Percentiles rank a stretch among this genome's conserved stretches.
These are phyloP conservation scores for Stephania japonica DNA, from an alignment of 164 flowering plant genomes.

Conservation along the genomic window DNA sequence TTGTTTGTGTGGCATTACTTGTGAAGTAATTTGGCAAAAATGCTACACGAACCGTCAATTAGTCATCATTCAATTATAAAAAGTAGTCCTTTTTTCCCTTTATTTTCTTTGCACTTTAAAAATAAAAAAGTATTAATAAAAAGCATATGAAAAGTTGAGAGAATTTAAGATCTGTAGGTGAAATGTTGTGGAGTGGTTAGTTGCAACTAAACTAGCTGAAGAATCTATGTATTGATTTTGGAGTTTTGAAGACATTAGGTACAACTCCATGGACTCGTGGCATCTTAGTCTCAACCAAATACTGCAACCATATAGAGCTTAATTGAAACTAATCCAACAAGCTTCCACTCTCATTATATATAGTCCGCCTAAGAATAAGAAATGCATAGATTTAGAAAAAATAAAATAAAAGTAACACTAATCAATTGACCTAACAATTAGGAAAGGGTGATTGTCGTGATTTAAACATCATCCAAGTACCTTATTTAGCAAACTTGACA, in stretches of 20 bases:
- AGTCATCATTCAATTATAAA: not conserved
- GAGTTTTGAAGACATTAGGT: conserved; percentile 8
- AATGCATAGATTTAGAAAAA: too few species aligned
- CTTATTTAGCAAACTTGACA: too few species aligned
- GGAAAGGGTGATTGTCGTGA: too few species aligned
- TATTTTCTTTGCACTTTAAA: not conserved
- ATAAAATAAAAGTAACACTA: too few species aligned
- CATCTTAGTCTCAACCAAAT: not conserved
- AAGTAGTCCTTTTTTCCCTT: not conserved
- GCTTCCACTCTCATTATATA: not conserved
- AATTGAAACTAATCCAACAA: not conserved
- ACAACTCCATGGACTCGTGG: not conserved
- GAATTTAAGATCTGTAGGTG: not conserved
- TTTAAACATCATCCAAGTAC: too few species aligned
- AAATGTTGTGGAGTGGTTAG: not conserved
- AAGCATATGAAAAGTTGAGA: not conserved
- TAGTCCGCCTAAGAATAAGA: too few species aligned
- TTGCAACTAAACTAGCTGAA: conserved; percentile 6
- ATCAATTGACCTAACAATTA: too few species aligned
- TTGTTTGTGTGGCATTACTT: too few species aligned
- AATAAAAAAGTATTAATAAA: not conserved
- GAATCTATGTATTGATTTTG: not conserved
- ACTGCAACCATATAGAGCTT: not conserved
- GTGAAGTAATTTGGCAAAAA: too few species aligned
- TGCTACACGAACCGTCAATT: not conserved